Percentiles rank a stretch among this genome's conserved stretches.
Conservation (phyloP, 371 early-diverging fungal genomes). For the Mortierella sp. region DNA sequence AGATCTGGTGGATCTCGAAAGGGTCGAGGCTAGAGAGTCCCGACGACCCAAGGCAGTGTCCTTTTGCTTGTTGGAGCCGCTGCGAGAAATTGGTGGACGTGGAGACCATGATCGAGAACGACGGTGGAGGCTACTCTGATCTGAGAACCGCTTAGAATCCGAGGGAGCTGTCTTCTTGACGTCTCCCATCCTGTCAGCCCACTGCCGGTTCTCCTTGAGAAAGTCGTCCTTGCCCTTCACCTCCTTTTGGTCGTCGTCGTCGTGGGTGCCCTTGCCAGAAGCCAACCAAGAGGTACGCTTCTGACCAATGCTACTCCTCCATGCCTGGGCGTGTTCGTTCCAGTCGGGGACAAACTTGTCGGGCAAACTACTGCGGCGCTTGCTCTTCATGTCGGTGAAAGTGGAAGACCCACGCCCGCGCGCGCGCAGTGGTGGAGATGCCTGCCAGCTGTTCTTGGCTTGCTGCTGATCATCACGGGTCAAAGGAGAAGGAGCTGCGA, state of each 20-base stretch:
- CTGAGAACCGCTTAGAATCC: conserved; percentile 18
- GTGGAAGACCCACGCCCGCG: conserved; percentile 8
- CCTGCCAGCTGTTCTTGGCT: conserved; percentile 51
- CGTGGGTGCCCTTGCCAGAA: conserved; percentile 15
- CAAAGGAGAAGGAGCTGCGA: conserved; percentile 17
- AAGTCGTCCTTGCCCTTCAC: conserved; percentile 21
- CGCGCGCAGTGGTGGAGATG: conserved; percentile 41
- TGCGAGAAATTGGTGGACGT: conserved; percentile 7
- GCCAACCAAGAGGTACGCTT: conserved; percentile 51
- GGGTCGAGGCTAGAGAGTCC: conserved; percentile 34
- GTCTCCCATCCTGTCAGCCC: conserved; percentile 5
- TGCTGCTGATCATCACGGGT: conserved; percentile 33
- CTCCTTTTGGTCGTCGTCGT: conserved; percentile 4
- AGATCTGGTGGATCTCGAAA: conserved; percentile 32
- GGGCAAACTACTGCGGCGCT: conserved; percentile 55
- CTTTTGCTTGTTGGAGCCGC: background rate
- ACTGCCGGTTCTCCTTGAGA: conserved; percentile 10
- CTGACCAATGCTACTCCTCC: conserved; percentile 53
- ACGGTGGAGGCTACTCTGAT: conserved; percentile 30
- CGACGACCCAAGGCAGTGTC: conserved; percentile 16
- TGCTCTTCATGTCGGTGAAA: conserved; percentile 43
- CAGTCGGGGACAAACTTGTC: conserved; percentile 56
- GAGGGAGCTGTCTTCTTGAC: conserved; percentile 11
- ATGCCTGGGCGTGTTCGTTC: conserved; percentile 44
- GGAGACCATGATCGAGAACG: conserved; percentile 56